These are phyloP conservation scores for Trichosanthes cucumerina DNA, from an alignment of 306 rosid species.

Conservation along the genomic window DNA sequence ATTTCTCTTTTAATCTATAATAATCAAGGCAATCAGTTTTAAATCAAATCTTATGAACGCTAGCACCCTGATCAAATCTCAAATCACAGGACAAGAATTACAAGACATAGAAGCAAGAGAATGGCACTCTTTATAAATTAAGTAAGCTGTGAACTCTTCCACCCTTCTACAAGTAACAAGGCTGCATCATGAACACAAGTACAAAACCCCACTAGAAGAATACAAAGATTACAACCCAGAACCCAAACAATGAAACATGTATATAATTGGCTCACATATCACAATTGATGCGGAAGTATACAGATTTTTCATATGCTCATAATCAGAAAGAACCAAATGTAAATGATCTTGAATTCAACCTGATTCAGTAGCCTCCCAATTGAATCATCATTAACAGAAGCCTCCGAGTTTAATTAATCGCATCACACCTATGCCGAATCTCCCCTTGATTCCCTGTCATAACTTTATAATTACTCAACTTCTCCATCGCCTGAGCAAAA, in stretches of 20 bases:
- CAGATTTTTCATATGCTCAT: not conserved
- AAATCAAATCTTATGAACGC: not conserved
- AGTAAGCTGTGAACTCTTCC: not conserved
- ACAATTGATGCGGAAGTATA: slow-evolving; percentile 6
- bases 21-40: not conserved
- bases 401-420: slow-evolving; percentile 33
- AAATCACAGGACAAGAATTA: not conserved
- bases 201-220: not conserved
- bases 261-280: slow-evolving; percentile 4
- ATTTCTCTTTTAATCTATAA: not conserved
- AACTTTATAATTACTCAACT: slow-evolving; percentile 50
- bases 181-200: not conserved
- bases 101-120: not conserved
- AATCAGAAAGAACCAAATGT: not conserved
- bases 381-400: not conserved
- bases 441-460: slow-evolving; percentile 61
- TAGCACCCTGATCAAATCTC: not conserved
- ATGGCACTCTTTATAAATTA: not conserved
- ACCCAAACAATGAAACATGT: slow-evolving; percentile 6
- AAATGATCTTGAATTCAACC: slow-evolving; percentile 1
- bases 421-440: slow-evolving; percentile 81
- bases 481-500: slow-evolving; percentile 60
- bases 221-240: slow-evolving; percentile 10
- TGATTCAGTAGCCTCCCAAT: not conserved
- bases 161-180: not conserved